These are phyloP conservation scores for Blastobotrys mokoenaii DNA, from an alignment of 805 yeast genomes.

Conservation along the genomic window DNA sequence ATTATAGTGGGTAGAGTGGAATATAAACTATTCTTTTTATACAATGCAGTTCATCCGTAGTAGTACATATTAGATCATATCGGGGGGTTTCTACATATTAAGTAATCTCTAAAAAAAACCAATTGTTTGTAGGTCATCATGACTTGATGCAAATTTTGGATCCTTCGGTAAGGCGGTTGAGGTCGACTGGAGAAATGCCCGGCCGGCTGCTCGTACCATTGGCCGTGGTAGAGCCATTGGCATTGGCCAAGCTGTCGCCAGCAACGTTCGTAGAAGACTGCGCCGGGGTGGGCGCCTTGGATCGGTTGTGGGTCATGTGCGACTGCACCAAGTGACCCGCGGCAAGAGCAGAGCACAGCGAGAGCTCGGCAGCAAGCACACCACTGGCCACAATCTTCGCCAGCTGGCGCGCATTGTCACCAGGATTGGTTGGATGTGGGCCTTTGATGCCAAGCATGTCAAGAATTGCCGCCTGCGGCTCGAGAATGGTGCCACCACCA, in stretches of 20 bases:
- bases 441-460: slow-evolving; percentile 93
- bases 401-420: slow-evolving; percentile 87
- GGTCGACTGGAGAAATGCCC: slow-evolving; percentile 26
- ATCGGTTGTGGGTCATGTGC: slow-evolving; percentile 93
- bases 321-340: slow-evolving; percentile 98
- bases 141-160: slow-evolving; percentile 62
- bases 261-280: slow-evolving; percentile 14
- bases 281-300: slow-evolving; percentile 39
- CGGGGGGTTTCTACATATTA: no score
- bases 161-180: slow-evolving; percentile 55
- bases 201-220: slow-evolving; percentile 11
- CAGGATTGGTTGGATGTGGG: slow-evolving; percentile 89
- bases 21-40: no score
- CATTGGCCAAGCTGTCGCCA: slow-evolving; percentile 10
- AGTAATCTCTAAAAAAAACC: no score
- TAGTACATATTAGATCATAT: no score
- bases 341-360: slow-evolving; percentile 91
- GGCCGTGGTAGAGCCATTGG: neutral
- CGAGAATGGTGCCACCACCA: slow-evolving; percentile 97
- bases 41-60: no score
- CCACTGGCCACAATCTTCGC: slow-evolving; percentile 91
- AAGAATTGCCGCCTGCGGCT: slow-evolving; percentile 94
- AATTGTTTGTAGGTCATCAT: no score
- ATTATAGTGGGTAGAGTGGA: no score
- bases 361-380: slow-evolving; percentile 92